Percentiles rank a stretch among this genome's conserved stretches.
Conservation (phyloP, 2,329 filamentous ascomycete genomes). For the Xylariaceae sp. region DNA sequence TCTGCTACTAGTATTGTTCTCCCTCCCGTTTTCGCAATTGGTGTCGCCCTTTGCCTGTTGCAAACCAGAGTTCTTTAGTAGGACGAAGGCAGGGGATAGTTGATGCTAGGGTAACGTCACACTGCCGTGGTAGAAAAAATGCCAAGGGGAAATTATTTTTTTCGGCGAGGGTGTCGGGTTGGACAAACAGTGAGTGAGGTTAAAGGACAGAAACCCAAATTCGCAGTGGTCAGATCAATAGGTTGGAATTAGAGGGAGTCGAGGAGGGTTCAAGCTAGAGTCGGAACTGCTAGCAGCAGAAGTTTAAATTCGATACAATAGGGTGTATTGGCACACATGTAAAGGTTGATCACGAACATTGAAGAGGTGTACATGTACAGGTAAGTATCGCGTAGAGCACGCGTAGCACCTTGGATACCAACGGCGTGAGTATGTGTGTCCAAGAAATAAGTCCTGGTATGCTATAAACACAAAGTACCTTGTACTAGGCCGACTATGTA, state of each 20-base stretch:
- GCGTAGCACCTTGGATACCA: too few relatives aligned
- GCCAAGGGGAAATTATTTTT: slow-evolving; percentile 14
- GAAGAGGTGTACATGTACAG: background rate
- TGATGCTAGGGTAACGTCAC: slow-evolving; percentile 23
- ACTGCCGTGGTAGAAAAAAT: slow-evolving; percentile 17
- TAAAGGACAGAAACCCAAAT: background rate
- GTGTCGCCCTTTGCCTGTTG: background rate
- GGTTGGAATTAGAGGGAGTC: background rate
- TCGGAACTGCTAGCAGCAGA: slow-evolving; percentile 4
- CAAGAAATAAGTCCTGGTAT: too few relatives aligned
- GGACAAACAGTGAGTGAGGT: slow-evolving; percentile 10
- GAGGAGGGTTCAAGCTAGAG: slow-evolving; percentile 14
- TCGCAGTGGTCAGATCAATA: background rate
- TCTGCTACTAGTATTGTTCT: background rate
- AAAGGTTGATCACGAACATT: slow-evolving; percentile 17
- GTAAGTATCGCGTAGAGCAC: slow-evolving; percentile 3
- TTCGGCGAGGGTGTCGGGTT: slow-evolving; percentile 7
- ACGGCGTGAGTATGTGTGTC: too few relatives aligned
- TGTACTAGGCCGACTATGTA: background rate
- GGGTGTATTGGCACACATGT: slow-evolving; percentile 20
- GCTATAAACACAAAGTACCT: too few relatives aligned
- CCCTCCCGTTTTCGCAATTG: slow-evolving; percentile 20
- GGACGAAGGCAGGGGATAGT: slow-evolving; percentile 6
- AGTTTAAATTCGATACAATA: slow-evolving; percentile 21
- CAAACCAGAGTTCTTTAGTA: slow-evolving; percentile 2